phyloP scores from a whole-genome alignment of 371 early-diverging fungal species.

The Mortierella sp. region DNA sequence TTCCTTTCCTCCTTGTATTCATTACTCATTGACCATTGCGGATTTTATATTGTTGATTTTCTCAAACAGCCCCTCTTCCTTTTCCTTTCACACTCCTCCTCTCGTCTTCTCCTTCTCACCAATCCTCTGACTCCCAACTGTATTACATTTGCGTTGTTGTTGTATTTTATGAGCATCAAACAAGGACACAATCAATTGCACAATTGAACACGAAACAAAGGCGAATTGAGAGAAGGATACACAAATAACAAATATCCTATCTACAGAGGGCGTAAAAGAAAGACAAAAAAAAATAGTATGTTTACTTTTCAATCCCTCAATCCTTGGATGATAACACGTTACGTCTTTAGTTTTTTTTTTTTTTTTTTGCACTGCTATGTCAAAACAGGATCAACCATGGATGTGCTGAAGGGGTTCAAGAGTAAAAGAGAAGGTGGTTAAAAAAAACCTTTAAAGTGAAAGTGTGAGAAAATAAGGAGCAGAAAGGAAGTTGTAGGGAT shows the following conservation, averaged over 20 bases:
- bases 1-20: background rate
- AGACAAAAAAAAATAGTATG: background rate
- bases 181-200: background rate
- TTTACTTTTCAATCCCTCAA: background rate
- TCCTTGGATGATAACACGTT: background rate
- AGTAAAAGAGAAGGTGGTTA: background rate
- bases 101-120: background rate
- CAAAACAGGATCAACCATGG: background rate
- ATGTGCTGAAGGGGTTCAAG: background rate
- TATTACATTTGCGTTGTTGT: too few species aligned
- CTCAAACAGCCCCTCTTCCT: background rate
- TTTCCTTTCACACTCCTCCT: background rate
- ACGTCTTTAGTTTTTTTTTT: background rate
- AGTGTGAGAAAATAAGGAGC: background rate
- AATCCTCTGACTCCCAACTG: background rate
- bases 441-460: background rate
- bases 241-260: background rate
- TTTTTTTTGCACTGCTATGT: background rate
- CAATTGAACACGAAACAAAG: conserved; percentile 12
- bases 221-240: background rate
- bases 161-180: conserved; percentile 4
- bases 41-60: background rate
- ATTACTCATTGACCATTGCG: too few species aligned
- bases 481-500: background rate
- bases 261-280: background rate